These are phyloP conservation scores for Emmonsia crescens DNA, from an alignment of 2,329 filamentous ascomycete species.

Conservation along the genomic window DNA sequence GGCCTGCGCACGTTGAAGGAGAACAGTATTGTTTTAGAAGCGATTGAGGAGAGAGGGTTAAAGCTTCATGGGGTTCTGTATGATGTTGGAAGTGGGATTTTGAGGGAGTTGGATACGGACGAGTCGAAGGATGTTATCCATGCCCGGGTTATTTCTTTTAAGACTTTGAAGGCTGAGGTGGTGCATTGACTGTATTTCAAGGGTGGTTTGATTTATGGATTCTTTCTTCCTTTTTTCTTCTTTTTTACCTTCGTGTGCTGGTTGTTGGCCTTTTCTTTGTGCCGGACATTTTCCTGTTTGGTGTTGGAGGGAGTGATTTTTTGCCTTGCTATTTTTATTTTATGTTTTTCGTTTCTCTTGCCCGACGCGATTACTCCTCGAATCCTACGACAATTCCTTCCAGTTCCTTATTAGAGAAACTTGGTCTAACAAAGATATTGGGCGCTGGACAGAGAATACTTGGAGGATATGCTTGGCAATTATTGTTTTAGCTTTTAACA, in stretches of 20 bases:
- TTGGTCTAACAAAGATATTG: too few relatives aligned
- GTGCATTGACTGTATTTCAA: background rate
- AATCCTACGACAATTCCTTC: too few relatives aligned
- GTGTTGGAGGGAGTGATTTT: background rate
- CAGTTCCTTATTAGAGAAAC: too few relatives aligned
- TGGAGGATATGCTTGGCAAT: too few relatives aligned
- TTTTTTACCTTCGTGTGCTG: background rate
- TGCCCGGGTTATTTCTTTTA: conserved; percentile 31
- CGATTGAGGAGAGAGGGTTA: conserved; percentile 58
- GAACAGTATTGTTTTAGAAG: conserved; percentile 59
- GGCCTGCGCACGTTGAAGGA: conserved; percentile 57
- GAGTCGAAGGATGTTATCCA: conserved; percentile 31
- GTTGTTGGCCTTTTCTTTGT: too few relatives aligned
- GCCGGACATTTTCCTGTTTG: too few relatives aligned
- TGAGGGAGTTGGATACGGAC: conserved; percentile 42
- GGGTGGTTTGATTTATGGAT: background rate
- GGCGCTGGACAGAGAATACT: too few relatives aligned
- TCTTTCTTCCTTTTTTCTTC: background rate
- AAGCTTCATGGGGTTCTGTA: conserved; percentile 70
- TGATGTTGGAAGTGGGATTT: conserved; percentile 48
- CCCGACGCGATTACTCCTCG: too few relatives aligned
- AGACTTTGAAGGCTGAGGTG: conserved; percentile 14
- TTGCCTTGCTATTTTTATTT: background rate
- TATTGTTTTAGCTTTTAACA: too few relatives aligned
- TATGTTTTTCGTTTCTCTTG: background rate